Evolutionary conservation across 345 rosid species (phyloP), one percentile per base, ranked within the genome.

Genomic region (Lepidium aucheri): DNA sequence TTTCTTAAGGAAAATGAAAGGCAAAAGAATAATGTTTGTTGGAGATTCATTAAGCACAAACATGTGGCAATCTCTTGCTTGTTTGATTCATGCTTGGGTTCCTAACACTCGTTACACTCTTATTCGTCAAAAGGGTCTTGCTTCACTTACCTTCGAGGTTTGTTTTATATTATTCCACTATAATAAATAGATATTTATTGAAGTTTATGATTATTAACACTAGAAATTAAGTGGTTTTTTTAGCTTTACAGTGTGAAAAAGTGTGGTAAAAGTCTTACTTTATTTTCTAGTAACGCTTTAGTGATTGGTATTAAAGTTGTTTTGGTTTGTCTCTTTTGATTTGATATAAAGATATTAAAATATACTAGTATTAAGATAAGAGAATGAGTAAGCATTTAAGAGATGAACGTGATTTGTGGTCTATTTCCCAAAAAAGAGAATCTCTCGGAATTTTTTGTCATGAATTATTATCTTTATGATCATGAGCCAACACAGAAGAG

Each of bases 11-110:
- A 88, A 76, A 62, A 85, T 85, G 91, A 83, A 90, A 57, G 97
- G 98, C 71, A 93, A 93, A 81, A 90, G 77, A 83, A 88, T 93
- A 16, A 93, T 93, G 98, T 93, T 93, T 49, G 98, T 93, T 11
- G 98, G 98, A 13, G 98, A 93, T 79, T 93, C 98, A 59, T 69
- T 93, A 65, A 88, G 94, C 73, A 65, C 73, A 65, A 88, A 93
- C 77, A 91, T 88, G 74, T 90, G 89, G 90, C 74, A 79, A 60
- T 93, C 98, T 24, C 71, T 93, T n/a, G 72, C 86, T 18, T 93
- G 98, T 77, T 22, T 93, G 72, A 74, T 93, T 60, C 82, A 86
- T 24, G 30, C 91, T 16, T 85, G 83, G 79, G 83, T 85, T 9
- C 98, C 98, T 3, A 81, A 85, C 53, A 66, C 97, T 30, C 82